phyloP scores from a whole-genome alignment of 768 basidiomycete species.

The Trametes cinnabarina region DNA sequence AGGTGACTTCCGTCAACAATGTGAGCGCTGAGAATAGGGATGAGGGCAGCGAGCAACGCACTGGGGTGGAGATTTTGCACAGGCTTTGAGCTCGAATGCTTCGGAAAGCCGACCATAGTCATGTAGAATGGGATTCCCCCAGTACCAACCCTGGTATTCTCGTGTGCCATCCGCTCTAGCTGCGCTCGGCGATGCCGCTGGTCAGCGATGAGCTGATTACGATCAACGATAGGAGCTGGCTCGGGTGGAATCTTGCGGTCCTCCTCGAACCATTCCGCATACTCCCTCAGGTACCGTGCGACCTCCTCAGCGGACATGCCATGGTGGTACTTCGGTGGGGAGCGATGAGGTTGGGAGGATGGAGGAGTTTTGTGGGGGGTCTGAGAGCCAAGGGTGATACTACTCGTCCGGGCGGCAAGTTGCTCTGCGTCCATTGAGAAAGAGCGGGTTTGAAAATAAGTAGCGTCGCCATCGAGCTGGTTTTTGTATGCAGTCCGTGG shows the following conservation, averaged over 20 bases:
- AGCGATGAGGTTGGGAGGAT: neutral
- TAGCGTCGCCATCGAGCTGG: neutral
- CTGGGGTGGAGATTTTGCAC: slow-evolving; percentile 6
- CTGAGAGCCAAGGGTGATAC: neutral
- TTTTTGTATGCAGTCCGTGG: neutral
- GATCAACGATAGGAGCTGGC: slow-evolving; percentile 1
- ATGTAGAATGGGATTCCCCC: slow-evolving; percentile 7
- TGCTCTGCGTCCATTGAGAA: slow-evolving; percentile 4
- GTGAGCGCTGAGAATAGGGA: neutral
- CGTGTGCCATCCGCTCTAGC: neutral
- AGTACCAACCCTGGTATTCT: neutral
- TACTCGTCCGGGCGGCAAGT: neutral
- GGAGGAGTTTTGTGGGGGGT: neutral
- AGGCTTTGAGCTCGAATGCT: slow-evolving; percentile 16
- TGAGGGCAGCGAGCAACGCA: neutral
- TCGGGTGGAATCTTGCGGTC: slow-evolving; percentile 14
- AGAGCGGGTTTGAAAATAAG: neutral
- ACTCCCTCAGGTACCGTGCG: slow-evolving; percentile 8
- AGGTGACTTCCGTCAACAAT: neutral
- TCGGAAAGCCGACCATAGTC: slow-evolving; percentile 14
- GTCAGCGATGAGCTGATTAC: slow-evolving; percentile 4
- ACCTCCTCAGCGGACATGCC: slow-evolving; percentile 6
- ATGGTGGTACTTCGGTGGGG: slow-evolving; percentile 6
- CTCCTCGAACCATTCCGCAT: slow-evolving; percentile 16
- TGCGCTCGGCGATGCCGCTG: slow-evolving; percentile 2